Evolutionary conservation across 2,329 filamentous ascomycete species (phyloP).

Genomic region (Ophiocordyceps unilateralis): DNA sequence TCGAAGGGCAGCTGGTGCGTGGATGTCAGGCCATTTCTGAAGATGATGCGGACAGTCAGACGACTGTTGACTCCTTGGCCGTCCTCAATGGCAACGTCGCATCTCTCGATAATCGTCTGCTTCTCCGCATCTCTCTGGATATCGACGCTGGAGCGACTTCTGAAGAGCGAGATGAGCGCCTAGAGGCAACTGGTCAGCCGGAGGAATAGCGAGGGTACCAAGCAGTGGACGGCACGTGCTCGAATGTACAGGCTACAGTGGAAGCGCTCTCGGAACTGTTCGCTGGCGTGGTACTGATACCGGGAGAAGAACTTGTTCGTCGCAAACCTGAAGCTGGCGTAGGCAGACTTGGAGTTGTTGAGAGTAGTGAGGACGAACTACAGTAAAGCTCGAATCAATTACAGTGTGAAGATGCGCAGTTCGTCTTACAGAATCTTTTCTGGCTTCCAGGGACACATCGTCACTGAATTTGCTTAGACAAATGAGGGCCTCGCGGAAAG

Average conservation of each 20-base stretch:
- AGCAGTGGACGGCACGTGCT: conserved; percentile 20
- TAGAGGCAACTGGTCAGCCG: conserved; percentile 9
- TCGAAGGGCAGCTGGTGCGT: conserved; percentile 66
- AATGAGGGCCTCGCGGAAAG: conserved; percentile 54
- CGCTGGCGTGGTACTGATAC: conserved; percentile 45
- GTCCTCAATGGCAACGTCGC: conserved; percentile 59
- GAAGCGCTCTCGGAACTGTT: conserved; percentile 40
- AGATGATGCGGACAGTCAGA: conserved; percentile 56
- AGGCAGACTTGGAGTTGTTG: conserved; percentile 67
- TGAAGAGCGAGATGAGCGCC: conserved; percentile 59
- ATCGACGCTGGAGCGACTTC: conserved; percentile 44
- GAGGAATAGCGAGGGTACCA: background rate
- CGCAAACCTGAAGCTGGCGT: conserved; percentile 54
- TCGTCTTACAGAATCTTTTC: conserved; percentile 41
- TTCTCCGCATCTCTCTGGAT: conserved; percentile 38
- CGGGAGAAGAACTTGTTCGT: conserved; percentile 53
- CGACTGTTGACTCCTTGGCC: conserved; percentile 54
- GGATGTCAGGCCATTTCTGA: conserved; percentile 60
- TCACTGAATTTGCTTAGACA: conserved; percentile 71
- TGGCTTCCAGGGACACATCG: conserved; percentile 57
- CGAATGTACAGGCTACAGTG: conserved; percentile 61
- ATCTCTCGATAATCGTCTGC: conserved; percentile 55
- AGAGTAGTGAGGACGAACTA: conserved; percentile 59
- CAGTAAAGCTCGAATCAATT: background rate
- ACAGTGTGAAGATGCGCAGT: too few species aligned